phyloP scores from a whole-genome alignment of 1,284 basidiomycete genomes.

The Microbotryum silenes-acaulis region DNA sequence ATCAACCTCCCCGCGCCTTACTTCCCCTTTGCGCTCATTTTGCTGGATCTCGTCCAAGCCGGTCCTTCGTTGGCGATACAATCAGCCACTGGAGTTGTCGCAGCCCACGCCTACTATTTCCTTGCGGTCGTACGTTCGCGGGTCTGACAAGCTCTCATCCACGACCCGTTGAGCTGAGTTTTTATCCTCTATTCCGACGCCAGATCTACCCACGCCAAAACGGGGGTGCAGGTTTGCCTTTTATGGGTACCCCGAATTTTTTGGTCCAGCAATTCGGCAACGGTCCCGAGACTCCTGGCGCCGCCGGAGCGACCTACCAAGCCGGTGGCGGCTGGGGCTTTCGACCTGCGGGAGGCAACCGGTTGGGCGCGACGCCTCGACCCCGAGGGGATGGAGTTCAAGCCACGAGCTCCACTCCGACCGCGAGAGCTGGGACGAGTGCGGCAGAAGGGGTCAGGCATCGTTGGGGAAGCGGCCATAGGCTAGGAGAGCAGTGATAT shows the following conservation, averaged over 20 bases:
- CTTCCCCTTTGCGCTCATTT: constrained; percentile 66
- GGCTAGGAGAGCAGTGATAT: too few species aligned
- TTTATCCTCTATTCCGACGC: not conserved
- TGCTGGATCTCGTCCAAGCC: constrained; percentile 58
- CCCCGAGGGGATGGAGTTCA: not conserved
- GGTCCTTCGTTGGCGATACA: constrained; percentile 55
- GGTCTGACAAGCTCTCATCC: constrained; percentile 8
- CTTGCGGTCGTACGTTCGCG: constrained; percentile 24
- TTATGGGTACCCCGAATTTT: constrained; percentile 15
- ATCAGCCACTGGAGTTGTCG: constrained; percentile 59
- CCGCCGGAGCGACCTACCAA: constrained; percentile 5
- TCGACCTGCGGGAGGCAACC: constrained; percentile 2
- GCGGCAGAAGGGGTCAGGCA: too few species aligned
- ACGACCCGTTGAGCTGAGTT: not conserved
- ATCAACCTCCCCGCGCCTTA: constrained; percentile 61
- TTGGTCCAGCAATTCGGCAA: constrained; percentile 18
- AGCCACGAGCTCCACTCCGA: not conserved
- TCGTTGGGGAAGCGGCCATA: too few species aligned
- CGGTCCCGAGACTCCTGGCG: not conserved
- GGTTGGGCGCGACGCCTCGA: constrained; percentile 4
- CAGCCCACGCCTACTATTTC: constrained; percentile 56
- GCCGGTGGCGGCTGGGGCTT: constrained; percentile 7
- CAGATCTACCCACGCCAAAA: constrained; percentile 23
- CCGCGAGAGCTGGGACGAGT: not conserved
- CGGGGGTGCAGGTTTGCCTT: not conserved